A percentile compares a stretch with the other conserved stretches of the same genome.
Conservation (phyloP, 768 basidiomycete genomes). For the Amanita subjunquillea region DNA sequence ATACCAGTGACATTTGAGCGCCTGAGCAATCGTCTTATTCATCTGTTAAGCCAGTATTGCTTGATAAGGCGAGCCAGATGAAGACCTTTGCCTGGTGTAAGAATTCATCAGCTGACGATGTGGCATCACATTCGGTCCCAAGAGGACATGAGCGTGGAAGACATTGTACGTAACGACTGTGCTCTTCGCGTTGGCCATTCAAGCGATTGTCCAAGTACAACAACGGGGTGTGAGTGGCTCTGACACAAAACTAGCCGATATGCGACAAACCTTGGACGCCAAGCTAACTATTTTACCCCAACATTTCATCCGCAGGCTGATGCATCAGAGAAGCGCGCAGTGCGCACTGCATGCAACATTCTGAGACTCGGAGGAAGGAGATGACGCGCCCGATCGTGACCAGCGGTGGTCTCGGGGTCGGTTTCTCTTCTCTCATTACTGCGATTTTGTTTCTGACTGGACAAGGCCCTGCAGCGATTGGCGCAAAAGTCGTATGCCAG, state of each 20-base stretch:
- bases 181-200: neutral
- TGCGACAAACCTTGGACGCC: constrained; percentile 66
- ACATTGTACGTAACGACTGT: neutral
- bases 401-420: constrained; percentile 87
- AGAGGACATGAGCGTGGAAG: neutral
- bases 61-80: no score
- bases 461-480: constrained; percentile 88
- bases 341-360: no score
- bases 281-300: constrained; percentile 92
- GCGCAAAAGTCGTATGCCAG: constrained; percentile 92
- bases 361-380: no score
- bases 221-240: neutral
- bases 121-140: neutral
- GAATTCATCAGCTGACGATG: neutral
- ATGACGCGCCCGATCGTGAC: constrained; percentile 82
- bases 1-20: no score
- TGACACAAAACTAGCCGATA: no score
- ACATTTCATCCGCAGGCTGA: constrained; percentile 62
- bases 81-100: neutral
- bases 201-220: neutral
- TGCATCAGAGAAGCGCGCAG: no score
- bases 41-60: no score
- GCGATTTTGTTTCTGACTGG: constrained; percentile 50
- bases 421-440: constrained; percentile 20
- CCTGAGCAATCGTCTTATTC: no score